A percentile compares a stretch with the other conserved stretches of the same genome.
Evolutionary conservation across 768 basidiomycete genomes (phyloP).

Genomic region (Tricholomella constricta): DNA sequence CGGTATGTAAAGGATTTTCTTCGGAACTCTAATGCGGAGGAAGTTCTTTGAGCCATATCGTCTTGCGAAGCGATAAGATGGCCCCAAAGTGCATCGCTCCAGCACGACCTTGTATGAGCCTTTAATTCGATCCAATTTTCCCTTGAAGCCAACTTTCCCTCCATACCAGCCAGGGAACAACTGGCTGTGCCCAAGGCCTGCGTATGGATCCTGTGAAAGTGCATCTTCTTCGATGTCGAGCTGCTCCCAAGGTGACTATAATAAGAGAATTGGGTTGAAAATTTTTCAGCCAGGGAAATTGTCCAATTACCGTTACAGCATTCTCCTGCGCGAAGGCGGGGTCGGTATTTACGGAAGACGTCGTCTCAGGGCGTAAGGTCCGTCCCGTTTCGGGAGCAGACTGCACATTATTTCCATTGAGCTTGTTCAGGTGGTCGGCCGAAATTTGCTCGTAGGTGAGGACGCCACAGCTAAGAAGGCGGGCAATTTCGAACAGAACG

Average conservation of each 20-base stretch:
- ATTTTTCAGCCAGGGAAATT: not conserved
- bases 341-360: conserved; percentile 5
- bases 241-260: conserved; percentile 63
- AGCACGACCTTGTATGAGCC: conserved; percentile 43
- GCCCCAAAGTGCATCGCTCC: conserved; percentile 49
- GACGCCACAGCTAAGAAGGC: conserved; percentile 32
- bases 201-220: conserved; percentile 31
- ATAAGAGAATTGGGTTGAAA: not conserved
- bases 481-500: conserved; percentile 54
- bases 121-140: conserved; percentile 29
- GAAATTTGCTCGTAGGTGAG: conserved; percentile 31
- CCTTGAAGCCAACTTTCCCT: conserved; percentile 59
- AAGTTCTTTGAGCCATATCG: conserved; percentile 66
- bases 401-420: conserved; percentile 32
- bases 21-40: conserved; percentile 49
- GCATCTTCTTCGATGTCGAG: conserved; percentile 55
- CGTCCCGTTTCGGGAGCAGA: conserved; percentile 28
- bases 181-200: conserved; percentile 45
- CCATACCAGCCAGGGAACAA: conserved; percentile 54
- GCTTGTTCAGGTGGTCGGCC: conserved; percentile 23
- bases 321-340: conserved; percentile 40
- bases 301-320: conserved; percentile 31
- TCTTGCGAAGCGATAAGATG: conserved; percentile 59
- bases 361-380: conserved; percentile 10
- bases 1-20: conserved; percentile 30